phyloP scores from a whole-genome alignment of 129 eudicot genomes.

The Heracleum sosnowskyi region DNA sequence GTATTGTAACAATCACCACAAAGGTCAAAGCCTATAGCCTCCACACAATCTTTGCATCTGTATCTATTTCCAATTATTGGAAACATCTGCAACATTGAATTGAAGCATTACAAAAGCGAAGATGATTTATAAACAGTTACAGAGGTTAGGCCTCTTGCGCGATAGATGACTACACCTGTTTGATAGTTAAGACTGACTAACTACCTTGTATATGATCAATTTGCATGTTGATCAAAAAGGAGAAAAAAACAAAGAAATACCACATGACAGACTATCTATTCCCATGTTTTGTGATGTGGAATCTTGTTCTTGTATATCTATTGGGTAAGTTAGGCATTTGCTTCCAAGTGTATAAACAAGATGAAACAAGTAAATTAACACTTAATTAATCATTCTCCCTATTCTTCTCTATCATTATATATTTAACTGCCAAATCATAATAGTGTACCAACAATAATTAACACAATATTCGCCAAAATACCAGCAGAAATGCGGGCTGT shows the following conservation, averaged over 20 bases:
- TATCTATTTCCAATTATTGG: conserved; percentile 70
- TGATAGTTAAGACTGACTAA: background rate
- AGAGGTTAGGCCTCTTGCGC: background rate
- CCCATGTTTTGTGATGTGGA: background rate
- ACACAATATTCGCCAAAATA: background rate
- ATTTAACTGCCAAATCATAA: background rate
- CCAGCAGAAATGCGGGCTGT: background rate
- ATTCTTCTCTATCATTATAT: background rate
- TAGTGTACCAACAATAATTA: background rate
- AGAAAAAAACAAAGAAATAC: background rate
- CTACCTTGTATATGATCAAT: background rate
- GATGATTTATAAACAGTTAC: background rate
- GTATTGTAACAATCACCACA: conserved; percentile 61
- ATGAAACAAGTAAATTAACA: background rate
- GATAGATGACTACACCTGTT: background rate
- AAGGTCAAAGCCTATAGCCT: conserved; percentile 48
- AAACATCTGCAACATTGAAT: conserved; percentile 38
- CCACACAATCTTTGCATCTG: conserved; percentile 57
- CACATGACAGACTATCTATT: background rate
- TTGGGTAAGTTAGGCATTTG: background rate
- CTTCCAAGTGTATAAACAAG: background rate
- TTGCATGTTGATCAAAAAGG: background rate
- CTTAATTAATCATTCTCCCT: background rate
- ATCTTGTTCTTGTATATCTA: background rate
- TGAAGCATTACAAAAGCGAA: background rate